These are phyloP conservation scores for Verticillium klebahnii DNA, from an alignment of 2,329 filamentous ascomycete species.

Conservation along the genomic window DNA sequence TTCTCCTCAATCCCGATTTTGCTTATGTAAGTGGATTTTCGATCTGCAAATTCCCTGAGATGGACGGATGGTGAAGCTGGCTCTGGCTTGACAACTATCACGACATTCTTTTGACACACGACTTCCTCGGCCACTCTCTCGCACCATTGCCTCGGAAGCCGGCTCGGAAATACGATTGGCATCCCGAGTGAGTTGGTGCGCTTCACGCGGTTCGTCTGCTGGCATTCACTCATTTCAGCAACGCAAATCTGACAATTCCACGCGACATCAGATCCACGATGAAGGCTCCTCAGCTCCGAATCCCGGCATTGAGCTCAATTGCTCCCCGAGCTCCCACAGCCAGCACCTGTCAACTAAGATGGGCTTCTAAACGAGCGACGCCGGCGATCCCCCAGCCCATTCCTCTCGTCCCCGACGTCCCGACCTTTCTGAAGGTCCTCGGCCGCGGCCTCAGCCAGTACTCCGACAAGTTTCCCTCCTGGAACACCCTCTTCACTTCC, in stretches of 20 bases:
- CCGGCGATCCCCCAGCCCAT: constrained; percentile 61
- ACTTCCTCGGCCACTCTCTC: neutral
- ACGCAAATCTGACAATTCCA: neutral
- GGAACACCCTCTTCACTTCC: constrained; percentile 85
- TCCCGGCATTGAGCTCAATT: constrained; percentile 9
- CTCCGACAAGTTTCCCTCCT: constrained; percentile 80
- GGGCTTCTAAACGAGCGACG: constrained; percentile 14
- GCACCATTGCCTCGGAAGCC: neutral
- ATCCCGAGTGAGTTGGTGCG: neutral
- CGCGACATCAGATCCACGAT: constrained; percentile 6
- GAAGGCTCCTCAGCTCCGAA: constrained; percentile 10
- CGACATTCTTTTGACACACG: neutral
- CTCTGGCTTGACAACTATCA: neutral
- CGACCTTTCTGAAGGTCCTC: constrained; percentile 85
- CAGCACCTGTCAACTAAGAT: constrained; percentile 29
- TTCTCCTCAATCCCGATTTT: neutral
- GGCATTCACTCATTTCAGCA: neutral
- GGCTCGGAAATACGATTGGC: neutral
- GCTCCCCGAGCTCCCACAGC: constrained; percentile 16
- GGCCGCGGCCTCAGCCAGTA: constrained; percentile 81
- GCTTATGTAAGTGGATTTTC: neutral
- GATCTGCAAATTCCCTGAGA: neutral
- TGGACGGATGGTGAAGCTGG: neutral
- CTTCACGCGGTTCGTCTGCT: neutral
- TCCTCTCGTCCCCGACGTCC: constrained; percentile 78